phyloP scores from a whole-genome alignment of 257 asterid genomes.

The Primulina eburnea region DNA sequence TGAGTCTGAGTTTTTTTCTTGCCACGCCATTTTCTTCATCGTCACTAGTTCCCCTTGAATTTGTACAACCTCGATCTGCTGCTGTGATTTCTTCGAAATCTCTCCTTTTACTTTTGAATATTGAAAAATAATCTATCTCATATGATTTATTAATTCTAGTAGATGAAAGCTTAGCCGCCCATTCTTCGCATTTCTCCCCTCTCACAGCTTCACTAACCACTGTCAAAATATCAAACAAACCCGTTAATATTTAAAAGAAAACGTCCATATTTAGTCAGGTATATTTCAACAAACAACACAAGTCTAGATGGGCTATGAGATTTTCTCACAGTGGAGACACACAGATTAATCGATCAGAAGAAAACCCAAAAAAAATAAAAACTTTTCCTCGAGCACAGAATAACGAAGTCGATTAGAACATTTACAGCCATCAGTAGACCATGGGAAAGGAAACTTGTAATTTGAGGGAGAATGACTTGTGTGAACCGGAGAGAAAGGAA shows the following conservation, averaged over 20 bases:
- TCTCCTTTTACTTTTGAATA: constrained; percentile 33
- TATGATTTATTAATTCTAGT: constrained; percentile 49
- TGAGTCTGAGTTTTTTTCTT: constrained; percentile 72
- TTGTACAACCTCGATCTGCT: constrained; percentile 26
- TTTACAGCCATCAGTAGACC: constrained; percentile 66
- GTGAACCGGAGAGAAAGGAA: constrained; percentile 61
- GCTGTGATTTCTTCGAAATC: constrained; percentile 26
- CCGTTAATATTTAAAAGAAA: no score
- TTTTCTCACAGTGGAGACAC: no score
- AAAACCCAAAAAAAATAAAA: no score
- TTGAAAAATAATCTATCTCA: constrained; percentile 49
- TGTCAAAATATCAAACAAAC: constrained; percentile 8
- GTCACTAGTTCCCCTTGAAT: constrained; percentile 66
- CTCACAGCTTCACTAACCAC: constrained; percentile 42
- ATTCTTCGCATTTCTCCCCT: constrained; percentile 28
- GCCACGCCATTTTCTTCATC: constrained; percentile 43
- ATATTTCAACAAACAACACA: no score
- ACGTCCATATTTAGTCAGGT: no score
- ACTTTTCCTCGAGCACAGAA: no score
- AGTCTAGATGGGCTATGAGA: no score
- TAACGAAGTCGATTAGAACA: not conserved
- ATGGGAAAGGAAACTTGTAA: constrained; percentile 45
- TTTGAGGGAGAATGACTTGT: constrained; percentile 26
- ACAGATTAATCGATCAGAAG: no score
- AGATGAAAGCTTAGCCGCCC: constrained; percentile 47